Percentiles rank a stretch among this genome's conserved stretches.
These are phyloP conservation scores for Parathielavia hyrcaniae DNA, from an alignment of 495 filamentous ascomycete genomes.

Conservation along the genomic window DNA sequence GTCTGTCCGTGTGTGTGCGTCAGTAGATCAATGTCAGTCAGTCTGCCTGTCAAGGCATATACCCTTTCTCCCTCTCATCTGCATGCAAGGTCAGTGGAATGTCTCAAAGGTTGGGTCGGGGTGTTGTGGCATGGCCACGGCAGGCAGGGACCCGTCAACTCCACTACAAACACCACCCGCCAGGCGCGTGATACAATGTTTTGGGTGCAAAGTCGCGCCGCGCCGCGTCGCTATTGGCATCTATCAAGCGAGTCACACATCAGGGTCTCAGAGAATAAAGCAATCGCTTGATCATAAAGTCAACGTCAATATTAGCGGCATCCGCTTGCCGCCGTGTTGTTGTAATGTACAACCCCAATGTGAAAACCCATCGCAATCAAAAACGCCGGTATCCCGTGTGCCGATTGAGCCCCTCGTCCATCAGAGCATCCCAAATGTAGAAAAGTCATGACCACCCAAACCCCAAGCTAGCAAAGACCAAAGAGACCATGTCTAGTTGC, in stretches of 20 bases:
- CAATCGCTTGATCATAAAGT: conserved; percentile 13
- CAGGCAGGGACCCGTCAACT: too few species aligned
- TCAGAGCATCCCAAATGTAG: conserved; percentile 27
- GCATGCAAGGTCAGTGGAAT: too few species aligned
- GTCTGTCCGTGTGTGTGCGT: too few species aligned
- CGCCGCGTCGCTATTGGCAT: background rate
- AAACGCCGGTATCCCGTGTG: conserved; percentile 38
- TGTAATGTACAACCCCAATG: conserved; percentile 35
- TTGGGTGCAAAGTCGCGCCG: background rate
- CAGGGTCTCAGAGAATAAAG: background rate
- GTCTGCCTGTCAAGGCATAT: too few species aligned
- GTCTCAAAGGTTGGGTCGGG: too few species aligned
- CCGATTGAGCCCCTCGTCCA: conserved; percentile 25
- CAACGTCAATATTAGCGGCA: conserved; percentile 16
- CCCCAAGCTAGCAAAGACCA: conserved; percentile 20
- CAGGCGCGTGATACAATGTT: background rate
- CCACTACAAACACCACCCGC: too few species aligned
- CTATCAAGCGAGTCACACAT: background rate
- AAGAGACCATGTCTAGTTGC: conserved; percentile 45
- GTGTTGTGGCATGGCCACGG: background rate
- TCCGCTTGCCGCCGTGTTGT: conserved; percentile 25
- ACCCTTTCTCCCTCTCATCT: too few species aligned
- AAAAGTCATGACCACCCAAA: conserved; percentile 34
- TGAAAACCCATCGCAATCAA: conserved; percentile 30
- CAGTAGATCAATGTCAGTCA: too few species aligned